Conservation (phyloP, 371 early-diverging fungal genomes). For the Conidiobolus incongruus region DNA sequence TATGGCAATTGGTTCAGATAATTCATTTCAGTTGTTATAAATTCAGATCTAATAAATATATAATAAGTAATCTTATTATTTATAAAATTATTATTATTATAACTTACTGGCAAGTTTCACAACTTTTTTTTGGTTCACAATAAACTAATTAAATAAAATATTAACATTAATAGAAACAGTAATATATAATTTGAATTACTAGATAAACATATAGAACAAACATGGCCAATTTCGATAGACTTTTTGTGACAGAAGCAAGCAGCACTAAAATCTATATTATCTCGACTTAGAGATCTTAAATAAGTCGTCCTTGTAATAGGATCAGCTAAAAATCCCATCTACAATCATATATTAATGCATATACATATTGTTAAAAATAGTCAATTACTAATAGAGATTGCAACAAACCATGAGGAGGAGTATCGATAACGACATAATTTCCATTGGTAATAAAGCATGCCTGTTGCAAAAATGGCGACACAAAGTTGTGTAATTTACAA, state of each 20-base stretch:
- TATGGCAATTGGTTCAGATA: too few relatives aligned
- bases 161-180: not conserved
- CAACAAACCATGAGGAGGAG: constrained; percentile 33
- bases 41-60: too few relatives aligned
- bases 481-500: constrained; percentile 51
- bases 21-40: too few relatives aligned
- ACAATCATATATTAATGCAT: too few relatives aligned
- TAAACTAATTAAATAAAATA: constrained; percentile 27
- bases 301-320: constrained; percentile 38
- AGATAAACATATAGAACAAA: constrained; percentile 92
- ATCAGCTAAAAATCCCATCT: constrained; percentile 73
- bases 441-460: constrained; percentile 83
- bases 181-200: constrained; percentile 21
- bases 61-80: too few relatives aligned
- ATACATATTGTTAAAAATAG: too few relatives aligned
- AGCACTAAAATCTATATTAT: constrained; percentile 78
- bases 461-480: constrained; percentile 78
- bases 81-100: too few relatives aligned
- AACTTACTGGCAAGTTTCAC: constrained; percentile 56
- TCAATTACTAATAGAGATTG: constrained; percentile 78
- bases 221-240: constrained; percentile 76
- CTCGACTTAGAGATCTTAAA: constrained; percentile 46
- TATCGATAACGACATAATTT: constrained; percentile 37
- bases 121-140: constrained; percentile 42
- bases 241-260: constrained; percentile 92